These are phyloP conservation scores for Myxozyma udenii DNA, from an alignment of 805 yeast genomes.

Conservation along the genomic window DNA sequence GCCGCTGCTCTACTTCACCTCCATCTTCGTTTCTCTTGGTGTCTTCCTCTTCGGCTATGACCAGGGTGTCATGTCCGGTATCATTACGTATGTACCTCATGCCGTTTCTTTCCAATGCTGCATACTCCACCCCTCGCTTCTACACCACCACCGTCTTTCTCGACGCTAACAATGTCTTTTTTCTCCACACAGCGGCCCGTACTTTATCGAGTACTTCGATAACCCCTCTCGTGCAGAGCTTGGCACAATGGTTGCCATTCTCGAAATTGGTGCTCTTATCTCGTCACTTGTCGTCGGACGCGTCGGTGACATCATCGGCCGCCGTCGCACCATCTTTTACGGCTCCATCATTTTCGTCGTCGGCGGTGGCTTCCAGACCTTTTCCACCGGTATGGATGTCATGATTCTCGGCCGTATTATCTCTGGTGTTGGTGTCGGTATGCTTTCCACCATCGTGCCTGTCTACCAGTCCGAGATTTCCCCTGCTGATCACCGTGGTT, in stretches of 20 bases:
- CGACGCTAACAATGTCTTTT: neutral
- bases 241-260: conserved; percentile 83
- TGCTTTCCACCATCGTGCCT: conserved; percentile 79
- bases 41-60: conserved; percentile 75
- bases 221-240: conserved; percentile 70
- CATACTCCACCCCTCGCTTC: neutral
- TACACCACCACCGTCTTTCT: neutral
- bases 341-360: conserved; percentile 76
- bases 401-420: conserved; percentile 74
- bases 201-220: conserved; percentile 66
- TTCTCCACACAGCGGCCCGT: conserved; percentile 44
- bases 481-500: conserved; percentile 82
- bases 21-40: conserved; percentile 46
- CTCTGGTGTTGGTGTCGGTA: conserved; percentile 84
- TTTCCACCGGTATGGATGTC: conserved; percentile 51
- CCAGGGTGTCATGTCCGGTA: conserved; percentile 89
- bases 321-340: conserved; percentile 71
- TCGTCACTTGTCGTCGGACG: conserved; percentile 76
- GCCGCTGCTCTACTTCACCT: conserved; percentile 40
- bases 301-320: conserved; percentile 73
- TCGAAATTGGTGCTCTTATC: conserved; percentile 76
- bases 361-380: conserved; percentile 74
- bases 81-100: conserved; percentile 49
- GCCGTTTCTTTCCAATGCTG: neutral
- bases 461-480: conserved; percentile 85